Conservation (phyloP, 2,329 filamentous ascomycete species). For the Sclerotinia sclerotiorum region DNA sequence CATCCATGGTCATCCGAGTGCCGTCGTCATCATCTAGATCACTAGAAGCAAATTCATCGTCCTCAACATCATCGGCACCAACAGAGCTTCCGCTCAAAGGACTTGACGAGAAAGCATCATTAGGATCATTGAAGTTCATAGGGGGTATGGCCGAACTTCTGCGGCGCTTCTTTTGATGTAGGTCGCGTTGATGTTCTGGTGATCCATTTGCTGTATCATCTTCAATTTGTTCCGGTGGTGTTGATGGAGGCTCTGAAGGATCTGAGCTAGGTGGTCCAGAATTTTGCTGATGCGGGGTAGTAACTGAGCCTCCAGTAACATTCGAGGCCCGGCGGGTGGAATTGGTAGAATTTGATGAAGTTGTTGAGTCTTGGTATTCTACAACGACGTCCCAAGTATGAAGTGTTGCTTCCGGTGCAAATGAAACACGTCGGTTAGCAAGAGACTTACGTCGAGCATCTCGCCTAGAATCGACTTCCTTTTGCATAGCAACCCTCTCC, state of each 20-base stretch:
- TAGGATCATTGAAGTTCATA: conserved; percentile 63
- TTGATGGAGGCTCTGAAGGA: conserved; percentile 58
- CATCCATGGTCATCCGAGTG: conserved; percentile 78
- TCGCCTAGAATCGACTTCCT: conserved; percentile 66
- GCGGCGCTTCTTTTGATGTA: conserved; percentile 61
- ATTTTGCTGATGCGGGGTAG: conserved; percentile 31
- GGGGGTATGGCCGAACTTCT: conserved; percentile 67
- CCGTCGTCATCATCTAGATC: conserved; percentile 66
- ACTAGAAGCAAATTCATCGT: conserved; percentile 50
- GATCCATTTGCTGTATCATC: conserved; percentile 58
- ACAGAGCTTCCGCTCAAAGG: conserved; percentile 65
- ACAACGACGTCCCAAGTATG: conserved; percentile 92
- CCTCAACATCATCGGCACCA: conserved; percentile 48
- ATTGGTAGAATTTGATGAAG: conserved; percentile 70
- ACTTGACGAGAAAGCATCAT: conserved; percentile 72
- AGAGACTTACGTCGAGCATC: conserved; percentile 91
- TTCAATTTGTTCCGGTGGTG: conserved; percentile 61
- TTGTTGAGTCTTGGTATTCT: conserved; percentile 87
- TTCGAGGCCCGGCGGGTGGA: conserved; percentile 72
- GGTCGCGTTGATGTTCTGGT: conserved; percentile 63
- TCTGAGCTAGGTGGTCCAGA: conserved; percentile 45
- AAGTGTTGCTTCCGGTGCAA: conserved; percentile 93
- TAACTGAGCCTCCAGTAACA: conserved; percentile 32
- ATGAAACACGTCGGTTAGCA: conserved; percentile 90
- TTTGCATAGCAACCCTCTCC: conserved; percentile 58